These are phyloP conservation scores for Taiozyma sp. DNA, from an alignment of 1,139 yeast genomes.

Conservation along the genomic window DNA sequence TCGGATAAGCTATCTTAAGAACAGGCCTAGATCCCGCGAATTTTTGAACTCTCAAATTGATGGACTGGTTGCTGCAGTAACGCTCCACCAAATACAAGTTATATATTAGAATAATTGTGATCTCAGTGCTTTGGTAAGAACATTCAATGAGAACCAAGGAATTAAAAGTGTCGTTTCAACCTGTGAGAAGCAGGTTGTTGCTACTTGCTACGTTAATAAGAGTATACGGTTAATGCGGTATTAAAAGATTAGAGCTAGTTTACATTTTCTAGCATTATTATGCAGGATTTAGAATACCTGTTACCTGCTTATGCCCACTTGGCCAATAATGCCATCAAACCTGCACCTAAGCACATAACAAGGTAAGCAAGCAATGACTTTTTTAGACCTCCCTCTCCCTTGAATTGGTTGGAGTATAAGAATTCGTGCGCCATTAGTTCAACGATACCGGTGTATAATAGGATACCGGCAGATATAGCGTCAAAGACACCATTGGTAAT, in stretches of 20 bases:
- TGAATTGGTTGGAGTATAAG: constrained; percentile 62
- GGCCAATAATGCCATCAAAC: constrained; percentile 81
- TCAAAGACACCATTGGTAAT: constrained; percentile 77
- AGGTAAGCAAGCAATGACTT: constrained; percentile 30
- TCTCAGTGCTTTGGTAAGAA: no score
- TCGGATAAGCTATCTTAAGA: neutral
- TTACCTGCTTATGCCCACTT: constrained; percentile 65
- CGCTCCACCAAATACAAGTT: no score
- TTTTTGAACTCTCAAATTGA: no score
- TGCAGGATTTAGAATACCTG: neutral
- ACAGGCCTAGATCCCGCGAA: neutral
- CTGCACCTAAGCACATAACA: constrained; percentile 66
- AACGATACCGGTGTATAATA: constrained; percentile 81
- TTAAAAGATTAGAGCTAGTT: neutral
- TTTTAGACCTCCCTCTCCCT: constrained; percentile 27
- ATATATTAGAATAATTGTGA: no score
- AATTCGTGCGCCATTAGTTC: constrained; percentile 90
- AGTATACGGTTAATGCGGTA: no score
- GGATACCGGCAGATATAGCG: constrained; percentile 77
- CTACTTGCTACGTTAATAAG: no score
- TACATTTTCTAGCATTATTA: neutral
- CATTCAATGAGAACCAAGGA: no score
- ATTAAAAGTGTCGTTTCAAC: no score
- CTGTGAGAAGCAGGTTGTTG: no score
- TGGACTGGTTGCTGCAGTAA: neutral